Base-by-base conservation (phyloP, 2,329 filamentous ascomycete species). In the Claviceps sp. region DNA sequence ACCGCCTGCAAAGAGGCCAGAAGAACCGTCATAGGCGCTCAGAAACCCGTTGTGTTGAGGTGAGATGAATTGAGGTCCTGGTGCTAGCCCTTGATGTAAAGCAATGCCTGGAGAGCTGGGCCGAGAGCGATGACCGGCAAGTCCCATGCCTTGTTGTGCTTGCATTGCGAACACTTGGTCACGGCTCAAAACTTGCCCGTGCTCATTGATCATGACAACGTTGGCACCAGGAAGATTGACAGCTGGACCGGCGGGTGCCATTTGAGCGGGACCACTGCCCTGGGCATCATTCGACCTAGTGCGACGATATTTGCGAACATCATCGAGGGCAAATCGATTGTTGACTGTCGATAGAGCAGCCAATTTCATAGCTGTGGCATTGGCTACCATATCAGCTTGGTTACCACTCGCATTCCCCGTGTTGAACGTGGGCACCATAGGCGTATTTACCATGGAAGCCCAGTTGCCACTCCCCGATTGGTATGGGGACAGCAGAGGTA, bases 381-480 rank as follows among this genome's bases (percentile, higher is more conserved):
- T 98, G 54, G 93, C 93, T 53, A 98, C 86, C 91, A 97, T 97
- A 63, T 98, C 93, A 16, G 89, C 90, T 66, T 96, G 90, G 52
- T 78, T 83, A 47, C 73, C 74, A 42, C 73, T 71, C 41, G 70
- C 70, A 58, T 77, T 66, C 51, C 58, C 60, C 16, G 75, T 70
- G 57, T 78, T 84, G 68, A 97, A 98, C 58, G 84, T 91, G 42
- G 88, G 73, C 5, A 91, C 87, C 86, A 97, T 94, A 2, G 93
- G 93, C 2, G 93, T 98, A 71, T 95, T 97, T 57, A 94, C 84
- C 86, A 96, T 95, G 8, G 93, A 97, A 24, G 93, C 93, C 93
- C 93, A 98, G 73, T 93, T 97, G 52, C 88, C 88, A 65, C 88
- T 88, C 50, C 84, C 79, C 38, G 84, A 76, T 55, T 79, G 82